phyloP scores from a whole-genome alignment of 2,329 filamentous ascomycete genomes.

The Aspergillus fumigatiaffinis region DNA sequence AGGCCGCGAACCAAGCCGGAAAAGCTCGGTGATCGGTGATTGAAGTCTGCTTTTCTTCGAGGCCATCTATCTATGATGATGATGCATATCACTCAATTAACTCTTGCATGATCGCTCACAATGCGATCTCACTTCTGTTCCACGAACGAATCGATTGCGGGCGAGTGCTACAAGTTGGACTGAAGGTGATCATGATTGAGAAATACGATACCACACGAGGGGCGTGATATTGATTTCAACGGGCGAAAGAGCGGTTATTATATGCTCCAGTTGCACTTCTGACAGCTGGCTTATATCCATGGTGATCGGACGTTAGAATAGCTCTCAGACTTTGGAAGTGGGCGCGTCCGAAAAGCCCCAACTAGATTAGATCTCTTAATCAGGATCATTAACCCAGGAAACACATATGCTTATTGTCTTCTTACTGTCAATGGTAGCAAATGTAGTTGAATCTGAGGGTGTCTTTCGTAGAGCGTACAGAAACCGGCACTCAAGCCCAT shows the following conservation, averaged over 20 bases:
- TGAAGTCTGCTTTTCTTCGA: conserved; percentile 9
- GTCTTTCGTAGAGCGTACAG: background rate
- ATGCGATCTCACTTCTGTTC: conserved; percentile 9
- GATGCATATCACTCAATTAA: conserved; percentile 5
- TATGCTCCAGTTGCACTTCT: background rate
- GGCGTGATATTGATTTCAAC: background rate
- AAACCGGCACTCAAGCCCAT: background rate
- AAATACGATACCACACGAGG: background rate
- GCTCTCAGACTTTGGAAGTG: background rate
- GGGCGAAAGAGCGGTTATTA: background rate
- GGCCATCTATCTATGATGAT: conserved; percentile 14
- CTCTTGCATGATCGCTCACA: conserved; percentile 3
- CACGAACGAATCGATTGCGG: background rate
- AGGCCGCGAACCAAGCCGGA: conserved; percentile 48
- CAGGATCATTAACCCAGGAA: background rate
- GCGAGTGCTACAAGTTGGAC: background rate
- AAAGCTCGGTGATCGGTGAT: conserved; percentile 46
- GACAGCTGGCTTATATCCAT: background rate
- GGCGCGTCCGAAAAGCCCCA: background rate
- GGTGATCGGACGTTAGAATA: background rate
- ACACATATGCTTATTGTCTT: background rate
- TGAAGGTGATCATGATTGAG: background rate
- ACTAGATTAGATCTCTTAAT: background rate
- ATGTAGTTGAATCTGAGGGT: background rate
- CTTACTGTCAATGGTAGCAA: background rate